These are phyloP conservation scores for Astrephomene gubernaculifera DNA, from an alignment of 139 green algal species.

Conservation along the genomic window DNA sequence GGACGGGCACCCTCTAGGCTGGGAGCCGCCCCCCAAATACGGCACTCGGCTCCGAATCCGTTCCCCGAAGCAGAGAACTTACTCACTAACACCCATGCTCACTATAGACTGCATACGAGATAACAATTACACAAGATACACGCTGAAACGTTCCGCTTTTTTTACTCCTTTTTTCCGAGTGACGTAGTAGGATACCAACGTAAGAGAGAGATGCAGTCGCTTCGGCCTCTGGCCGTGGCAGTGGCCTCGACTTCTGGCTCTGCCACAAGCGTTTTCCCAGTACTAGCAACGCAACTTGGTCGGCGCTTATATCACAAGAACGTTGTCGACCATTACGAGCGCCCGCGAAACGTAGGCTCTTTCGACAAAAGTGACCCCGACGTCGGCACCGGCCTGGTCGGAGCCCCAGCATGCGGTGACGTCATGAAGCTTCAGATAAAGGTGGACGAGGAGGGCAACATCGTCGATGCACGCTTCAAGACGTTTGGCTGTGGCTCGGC, in stretches of 20 bases:
- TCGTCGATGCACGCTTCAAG: conserved; percentile 98
- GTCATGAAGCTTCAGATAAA: conserved; percentile 99
- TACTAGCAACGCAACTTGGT: conserved; percentile 4
- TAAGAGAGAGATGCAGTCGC: conserved; percentile 2
- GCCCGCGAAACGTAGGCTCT: conserved; percentile 96
- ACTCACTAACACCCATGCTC: no score
- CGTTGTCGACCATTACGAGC: conserved; percentile 99
- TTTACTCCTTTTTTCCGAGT: no score
- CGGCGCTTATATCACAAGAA: conserved; percentile 84
- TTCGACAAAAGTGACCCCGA: conserved; percentile 95
- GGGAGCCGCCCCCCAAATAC: not conserved
- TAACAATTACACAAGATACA: no score
- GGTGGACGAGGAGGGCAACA: conserved; percentile 91
- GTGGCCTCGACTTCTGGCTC: not conserved
- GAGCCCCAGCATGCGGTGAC: conserved; percentile 96
- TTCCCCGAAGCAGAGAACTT: no score
- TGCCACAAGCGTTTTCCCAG: not conserved
- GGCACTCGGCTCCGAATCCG: not conserved
- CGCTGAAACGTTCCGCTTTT: no score
- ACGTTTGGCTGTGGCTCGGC: conserved; percentile 99
- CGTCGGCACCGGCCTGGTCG: conserved; percentile 92
- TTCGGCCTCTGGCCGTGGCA: conserved; percentile 20
- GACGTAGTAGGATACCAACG: conserved; percentile 10
- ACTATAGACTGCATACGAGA: no score
- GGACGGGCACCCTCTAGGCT: not conserved